Percentiles rank a stretch among this genome's conserved stretches.
These are phyloP conservation scores for Escovopsis weberi DNA, from an alignment of 2,329 filamentous ascomycete genomes.

Conservation along the genomic window DNA sequence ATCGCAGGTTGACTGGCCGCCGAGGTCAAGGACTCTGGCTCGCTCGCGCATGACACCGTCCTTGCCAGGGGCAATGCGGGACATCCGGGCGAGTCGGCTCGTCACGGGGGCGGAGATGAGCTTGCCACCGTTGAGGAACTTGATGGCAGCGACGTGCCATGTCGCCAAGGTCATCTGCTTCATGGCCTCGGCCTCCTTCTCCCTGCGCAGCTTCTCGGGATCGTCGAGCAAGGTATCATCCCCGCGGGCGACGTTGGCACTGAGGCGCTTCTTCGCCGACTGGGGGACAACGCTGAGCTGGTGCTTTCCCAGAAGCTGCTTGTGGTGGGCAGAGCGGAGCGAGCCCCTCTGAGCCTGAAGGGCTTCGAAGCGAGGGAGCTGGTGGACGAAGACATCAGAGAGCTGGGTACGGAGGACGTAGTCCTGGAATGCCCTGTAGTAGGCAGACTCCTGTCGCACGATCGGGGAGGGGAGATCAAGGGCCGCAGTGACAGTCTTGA, in stretches of 20 bases:
- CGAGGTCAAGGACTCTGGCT: slow-evolving; percentile 68
- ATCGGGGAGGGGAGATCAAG: slow-evolving; percentile 39
- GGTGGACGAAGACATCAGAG: slow-evolving; percentile 71
- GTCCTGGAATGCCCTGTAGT: slow-evolving; percentile 76
- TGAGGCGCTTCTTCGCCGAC: slow-evolving; percentile 57
- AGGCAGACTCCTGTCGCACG: slow-evolving; percentile 54
- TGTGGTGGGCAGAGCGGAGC: slow-evolving; percentile 56
- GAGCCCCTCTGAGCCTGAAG: slow-evolving; percentile 72
- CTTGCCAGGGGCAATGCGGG: slow-evolving; percentile 29
- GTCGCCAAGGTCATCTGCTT: slow-evolving; percentile 49
- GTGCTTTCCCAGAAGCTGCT: slow-evolving; percentile 74
- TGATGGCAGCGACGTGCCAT: slow-evolving; percentile 48
- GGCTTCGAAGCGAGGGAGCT: slow-evolving; percentile 73
- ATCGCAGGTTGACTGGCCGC: slow-evolving; percentile 70
- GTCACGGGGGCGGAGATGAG: slow-evolving; percentile 50
- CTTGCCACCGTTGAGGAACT: slow-evolving; percentile 48
- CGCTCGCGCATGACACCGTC: slow-evolving; percentile 34
- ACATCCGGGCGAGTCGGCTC: slow-evolving; percentile 43
- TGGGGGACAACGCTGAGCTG: slow-evolving; percentile 56
- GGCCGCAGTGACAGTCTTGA: slow-evolving; percentile 29
- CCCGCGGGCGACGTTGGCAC: slow-evolving; percentile 57
- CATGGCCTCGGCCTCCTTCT: slow-evolving; percentile 70
- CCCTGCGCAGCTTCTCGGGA: slow-evolving; percentile 46
- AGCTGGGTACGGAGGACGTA: slow-evolving; percentile 50
- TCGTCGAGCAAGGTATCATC: slow-evolving; percentile 51